Evolutionary conservation across 139 green algal species (phyloP).

Genomic region (Chlorella sp.): DNA sequence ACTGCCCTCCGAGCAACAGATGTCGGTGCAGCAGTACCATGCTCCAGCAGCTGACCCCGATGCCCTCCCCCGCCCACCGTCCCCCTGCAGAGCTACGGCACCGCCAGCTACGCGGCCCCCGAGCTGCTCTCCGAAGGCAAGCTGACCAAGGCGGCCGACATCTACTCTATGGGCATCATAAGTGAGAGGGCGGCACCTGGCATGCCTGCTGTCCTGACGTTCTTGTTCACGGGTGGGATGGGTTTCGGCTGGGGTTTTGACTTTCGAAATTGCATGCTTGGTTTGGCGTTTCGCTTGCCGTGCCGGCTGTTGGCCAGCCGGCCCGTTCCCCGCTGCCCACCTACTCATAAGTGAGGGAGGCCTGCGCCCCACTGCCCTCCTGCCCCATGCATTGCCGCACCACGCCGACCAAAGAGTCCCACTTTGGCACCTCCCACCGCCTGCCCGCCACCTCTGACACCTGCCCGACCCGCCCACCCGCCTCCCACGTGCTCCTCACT

Average conservation of each 20-base stretch:
- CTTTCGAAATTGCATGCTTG: too few species aligned
- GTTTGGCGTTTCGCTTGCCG: too few species aligned
- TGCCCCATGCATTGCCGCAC: not conserved
- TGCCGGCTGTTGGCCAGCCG: too few species aligned
- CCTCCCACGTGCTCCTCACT: not conserved
- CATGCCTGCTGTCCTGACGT: not conserved
- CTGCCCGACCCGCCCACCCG: not conserved
- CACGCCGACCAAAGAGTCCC: not conserved
- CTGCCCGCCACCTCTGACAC: not conserved
- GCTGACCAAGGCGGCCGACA: conserved; percentile 33
- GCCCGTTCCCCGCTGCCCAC: too few species aligned
- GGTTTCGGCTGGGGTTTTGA: too few species aligned
- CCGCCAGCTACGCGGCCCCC: not conserved
- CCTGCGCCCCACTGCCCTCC: too few species aligned
- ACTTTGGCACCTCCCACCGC: not conserved
- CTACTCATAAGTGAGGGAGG: too few species aligned
- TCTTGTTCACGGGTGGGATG: not conserved
- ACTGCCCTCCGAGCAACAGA: too few species aligned
- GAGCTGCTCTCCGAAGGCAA: conserved; percentile 44
- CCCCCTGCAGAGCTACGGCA: conserved; percentile 10
- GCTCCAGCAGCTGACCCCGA: too few species aligned
- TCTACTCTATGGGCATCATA: conserved; percentile 48
- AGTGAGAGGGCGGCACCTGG: conserved; percentile 1
- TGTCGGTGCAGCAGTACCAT: too few species aligned
- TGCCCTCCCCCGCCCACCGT: not conserved